phyloP scores from a whole-genome alignment of 495 filamentous ascomycete genomes.

The Bathelium albidoporum region DNA sequence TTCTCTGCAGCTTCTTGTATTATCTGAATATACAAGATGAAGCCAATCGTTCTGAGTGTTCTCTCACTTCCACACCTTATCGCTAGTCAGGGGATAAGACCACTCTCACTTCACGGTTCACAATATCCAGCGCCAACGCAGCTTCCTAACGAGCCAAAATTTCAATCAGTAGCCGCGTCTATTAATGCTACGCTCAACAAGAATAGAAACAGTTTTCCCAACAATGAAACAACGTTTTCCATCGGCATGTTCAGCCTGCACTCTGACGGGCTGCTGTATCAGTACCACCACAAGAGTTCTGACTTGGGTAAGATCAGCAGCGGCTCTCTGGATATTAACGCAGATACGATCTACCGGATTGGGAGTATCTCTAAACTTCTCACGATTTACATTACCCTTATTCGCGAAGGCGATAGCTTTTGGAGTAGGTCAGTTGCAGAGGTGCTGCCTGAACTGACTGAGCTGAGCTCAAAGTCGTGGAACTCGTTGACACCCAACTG shows the following conservation, averaged over 20 bases:
- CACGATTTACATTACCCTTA: constrained; percentile 3
- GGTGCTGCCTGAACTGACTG: background rate
- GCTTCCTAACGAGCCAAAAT: background rate
- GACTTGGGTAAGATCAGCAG: background rate
- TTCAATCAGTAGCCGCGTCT: background rate
- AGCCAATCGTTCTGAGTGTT: background rate
- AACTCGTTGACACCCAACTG: background rate
- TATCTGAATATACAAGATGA: background rate
- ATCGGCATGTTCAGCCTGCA: background rate
- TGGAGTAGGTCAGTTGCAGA: background rate
- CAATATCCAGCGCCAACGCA: background rate
- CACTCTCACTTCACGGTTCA: background rate
- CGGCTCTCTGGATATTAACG: background rate
- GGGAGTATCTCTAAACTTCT: constrained; percentile 7
- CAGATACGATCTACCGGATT: constrained; percentile 5
- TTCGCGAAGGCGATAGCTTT: background rate
- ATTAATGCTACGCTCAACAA: background rate
- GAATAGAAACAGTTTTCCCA: background rate
- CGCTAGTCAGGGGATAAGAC: background rate
- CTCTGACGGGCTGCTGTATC: background rate
- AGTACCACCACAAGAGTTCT: background rate
- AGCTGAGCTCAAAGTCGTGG: background rate
- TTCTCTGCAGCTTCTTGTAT: background rate
- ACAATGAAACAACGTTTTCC: background rate
- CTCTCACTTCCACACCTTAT: background rate